Base-by-base conservation (phyloP, 2,329 filamentous ascomycete species). In the Exserohilum turcica region DNA sequence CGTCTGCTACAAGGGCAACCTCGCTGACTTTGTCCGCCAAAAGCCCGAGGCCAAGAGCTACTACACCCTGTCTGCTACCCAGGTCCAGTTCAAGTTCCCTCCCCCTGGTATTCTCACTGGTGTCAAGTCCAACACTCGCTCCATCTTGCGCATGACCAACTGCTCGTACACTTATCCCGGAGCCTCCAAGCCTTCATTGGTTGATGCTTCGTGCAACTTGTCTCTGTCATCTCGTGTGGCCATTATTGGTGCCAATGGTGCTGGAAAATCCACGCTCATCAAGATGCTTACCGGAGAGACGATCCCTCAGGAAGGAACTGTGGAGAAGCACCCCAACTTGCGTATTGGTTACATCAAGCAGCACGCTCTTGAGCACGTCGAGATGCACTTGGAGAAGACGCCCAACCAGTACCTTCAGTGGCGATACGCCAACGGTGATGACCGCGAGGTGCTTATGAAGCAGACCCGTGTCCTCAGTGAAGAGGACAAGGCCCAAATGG, bases 281-380 rank as follows among this genome's bases (percentile, higher is more conserved):
- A 99, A 99, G 81, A 83, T 99, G 55, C 83, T 99, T 53, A 99
- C 94, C 9, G 94, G 93, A 64, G 94, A 97, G 76, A 86, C 87
- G 16, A 88, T 97, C 62, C 94, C 91, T 13, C 89, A 89, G 58
- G 77, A 78, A 16, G 94, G 94, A 59, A 91, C 87, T 73, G 94
- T 99, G 19, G 92, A 97, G 82, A 97, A 97, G 82, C 94, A 99
- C 76, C 94, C 94, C 64, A 99, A 99, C 76, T 79, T 99, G 71
- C 92, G 94, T 82, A 97, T 99, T 68, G 94, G 94, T 48, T 99
- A 99, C 81, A 97, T 99, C 81, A 97, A 97, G 81, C 94, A 99
- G 80, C 94, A 99, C 77, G 94, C 94, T 38, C 84, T 99, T 10
- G 94, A 99, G 82, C 94, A 99, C 85, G 94, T 99, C 9, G 93